Evolutionary conservation across 441 rosid genomes (phyloP).

Genomic region (Metrosideros polymorpha): DNA sequence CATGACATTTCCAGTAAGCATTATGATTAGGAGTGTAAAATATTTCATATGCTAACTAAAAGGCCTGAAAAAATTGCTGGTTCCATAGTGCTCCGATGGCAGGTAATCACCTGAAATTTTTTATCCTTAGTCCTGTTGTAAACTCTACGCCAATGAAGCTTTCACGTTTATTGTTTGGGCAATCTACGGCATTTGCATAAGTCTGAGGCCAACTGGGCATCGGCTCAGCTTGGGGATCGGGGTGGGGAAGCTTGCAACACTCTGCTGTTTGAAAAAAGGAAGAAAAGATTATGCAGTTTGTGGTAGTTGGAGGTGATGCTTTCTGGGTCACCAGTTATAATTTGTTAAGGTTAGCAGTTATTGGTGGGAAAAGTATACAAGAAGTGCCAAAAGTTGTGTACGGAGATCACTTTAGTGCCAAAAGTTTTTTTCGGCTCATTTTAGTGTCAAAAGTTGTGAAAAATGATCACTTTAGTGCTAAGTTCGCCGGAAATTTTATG

Average conservation of each 20-base stretch:
- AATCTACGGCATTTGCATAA: neutral
- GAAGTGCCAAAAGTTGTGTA: no score
- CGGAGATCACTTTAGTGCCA: no score
- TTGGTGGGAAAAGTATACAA: no score
- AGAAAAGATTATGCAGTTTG: neutral
- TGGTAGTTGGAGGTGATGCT: neutral
- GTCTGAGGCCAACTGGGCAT: neutral
- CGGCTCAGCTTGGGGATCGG: neutral
- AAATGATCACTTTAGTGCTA: no score
- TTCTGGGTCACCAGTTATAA: neutral
- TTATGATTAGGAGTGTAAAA: neutral
- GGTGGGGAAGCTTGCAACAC: no score
- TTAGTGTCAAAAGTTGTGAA: no score
- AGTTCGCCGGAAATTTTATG: no score
- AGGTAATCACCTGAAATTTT: neutral
- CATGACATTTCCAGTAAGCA: neutral
- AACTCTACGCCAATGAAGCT: neutral
- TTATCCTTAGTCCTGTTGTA: neutral
- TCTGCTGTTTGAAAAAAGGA: no score
- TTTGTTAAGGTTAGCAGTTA: neutral
- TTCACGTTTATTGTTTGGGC: neutral
- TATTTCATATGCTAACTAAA: no score
- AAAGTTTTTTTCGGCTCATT: no score
- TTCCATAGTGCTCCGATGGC: neutral
- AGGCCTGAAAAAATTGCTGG: neutral